Evolutionary conservation across 148 eudicot species (phyloP).

Genomic region (Amaranthus hypochondriacus): DNA sequence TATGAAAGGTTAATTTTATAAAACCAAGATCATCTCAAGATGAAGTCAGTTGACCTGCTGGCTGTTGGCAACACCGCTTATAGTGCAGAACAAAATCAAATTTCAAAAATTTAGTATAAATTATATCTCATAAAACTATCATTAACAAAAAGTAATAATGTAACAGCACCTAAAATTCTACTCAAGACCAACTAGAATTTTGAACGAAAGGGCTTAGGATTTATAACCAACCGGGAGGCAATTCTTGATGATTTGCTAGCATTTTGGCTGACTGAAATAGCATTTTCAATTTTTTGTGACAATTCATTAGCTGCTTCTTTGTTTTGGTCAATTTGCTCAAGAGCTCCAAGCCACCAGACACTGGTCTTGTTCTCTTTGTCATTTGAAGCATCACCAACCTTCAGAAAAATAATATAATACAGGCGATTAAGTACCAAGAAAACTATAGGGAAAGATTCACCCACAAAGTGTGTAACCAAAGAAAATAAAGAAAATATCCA

Average conservation of each 20-base stretch:
- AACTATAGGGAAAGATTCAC: background rate
- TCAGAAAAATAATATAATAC: slow-evolving; percentile 22
- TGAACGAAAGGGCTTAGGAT: background rate
- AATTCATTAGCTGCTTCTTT: slow-evolving; percentile 51
- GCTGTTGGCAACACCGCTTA: background rate
- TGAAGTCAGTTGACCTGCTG: background rate
- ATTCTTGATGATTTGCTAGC: slow-evolving; percentile 47
- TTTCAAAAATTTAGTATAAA: background rate
- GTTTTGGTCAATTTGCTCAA: slow-evolving; percentile 58
- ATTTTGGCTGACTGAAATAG: slow-evolving; percentile 54
- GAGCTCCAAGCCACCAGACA: slow-evolving; percentile 83
- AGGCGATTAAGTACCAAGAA: background rate
- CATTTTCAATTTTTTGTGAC: slow-evolving; percentile 65
- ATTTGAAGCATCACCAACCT: slow-evolving; percentile 48
- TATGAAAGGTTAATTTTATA: background rate
- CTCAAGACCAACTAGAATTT: slow-evolving; percentile 5
- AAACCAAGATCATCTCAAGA: background rate
- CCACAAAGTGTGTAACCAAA: background rate
- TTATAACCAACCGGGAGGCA: slow-evolving; percentile 48
- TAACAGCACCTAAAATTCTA: background rate
- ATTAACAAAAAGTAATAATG: background rate
- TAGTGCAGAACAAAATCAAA: background rate
- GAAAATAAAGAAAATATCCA: background rate
- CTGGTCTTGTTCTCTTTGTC: slow-evolving; percentile 39
- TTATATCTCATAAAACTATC: background rate